These are phyloP conservation scores for Meripilus lineatus DNA, from an alignment of 1,284 basidiomycete species.

Conservation along the genomic window DNA sequence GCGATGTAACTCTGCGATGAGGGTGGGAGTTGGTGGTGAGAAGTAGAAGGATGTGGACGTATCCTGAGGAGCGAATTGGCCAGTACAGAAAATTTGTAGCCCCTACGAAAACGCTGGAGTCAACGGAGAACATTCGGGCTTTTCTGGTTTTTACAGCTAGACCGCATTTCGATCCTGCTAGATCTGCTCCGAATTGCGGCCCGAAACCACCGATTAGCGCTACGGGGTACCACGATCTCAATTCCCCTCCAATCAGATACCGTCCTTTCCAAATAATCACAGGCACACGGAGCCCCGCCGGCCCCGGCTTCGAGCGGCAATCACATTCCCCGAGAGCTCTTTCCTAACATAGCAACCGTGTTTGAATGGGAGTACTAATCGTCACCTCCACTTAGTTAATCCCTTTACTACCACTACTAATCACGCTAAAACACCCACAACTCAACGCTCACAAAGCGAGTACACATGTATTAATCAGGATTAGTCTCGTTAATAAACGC, in stretches of 20 bases:
- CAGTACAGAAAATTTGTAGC: constrained; percentile 4
- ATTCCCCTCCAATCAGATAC: constrained; percentile 1
- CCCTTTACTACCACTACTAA: too few species aligned
- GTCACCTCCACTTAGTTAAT: too few species aligned
- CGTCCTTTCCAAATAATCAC: constrained; percentile 1
- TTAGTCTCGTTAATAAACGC: too few species aligned
- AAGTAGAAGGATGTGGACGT: constrained; percentile 12
- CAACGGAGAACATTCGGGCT: background rate
- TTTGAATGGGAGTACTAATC: too few species aligned
- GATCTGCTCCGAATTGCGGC: background rate
- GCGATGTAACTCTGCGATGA: constrained; percentile 6
- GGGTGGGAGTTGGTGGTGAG: constrained; percentile 10
- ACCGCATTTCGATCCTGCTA: too few species aligned
- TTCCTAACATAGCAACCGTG: too few species aligned
- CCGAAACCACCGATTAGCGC: background rate
- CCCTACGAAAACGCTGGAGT: constrained; percentile 7
- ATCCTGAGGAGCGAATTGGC: constrained; percentile 8
- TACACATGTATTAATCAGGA: too few species aligned
- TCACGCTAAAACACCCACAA: too few species aligned
- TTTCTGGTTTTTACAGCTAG: too few species aligned
- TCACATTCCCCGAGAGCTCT: too few species aligned
- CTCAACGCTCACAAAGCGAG: too few species aligned
- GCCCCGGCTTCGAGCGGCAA: too few species aligned
- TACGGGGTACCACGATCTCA: constrained; percentile 1
- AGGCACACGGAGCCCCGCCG: constrained; percentile 6